phyloP scores from a whole-genome alignment of 768 basidiomycete genomes.

The Cystofilobasidium macerans region DNA sequence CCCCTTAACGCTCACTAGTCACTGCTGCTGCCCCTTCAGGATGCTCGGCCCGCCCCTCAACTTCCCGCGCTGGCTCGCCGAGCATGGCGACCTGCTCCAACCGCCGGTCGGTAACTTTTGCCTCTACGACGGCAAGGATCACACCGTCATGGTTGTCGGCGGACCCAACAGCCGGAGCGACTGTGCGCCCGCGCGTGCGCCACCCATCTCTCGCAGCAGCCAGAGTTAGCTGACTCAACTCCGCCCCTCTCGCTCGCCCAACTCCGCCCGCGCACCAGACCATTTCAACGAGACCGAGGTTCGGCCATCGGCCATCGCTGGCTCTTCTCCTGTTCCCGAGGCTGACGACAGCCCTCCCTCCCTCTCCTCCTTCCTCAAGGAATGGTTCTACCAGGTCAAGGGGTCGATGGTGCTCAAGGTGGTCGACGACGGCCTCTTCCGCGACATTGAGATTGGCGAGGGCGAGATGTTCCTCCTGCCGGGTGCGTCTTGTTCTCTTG shows the following conservation, averaged over 20 bases:
- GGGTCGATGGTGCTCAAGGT: conserved; percentile 83
- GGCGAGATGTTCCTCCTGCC: conserved; percentile 96
- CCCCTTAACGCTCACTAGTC: no score
- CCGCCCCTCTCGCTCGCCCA: no score
- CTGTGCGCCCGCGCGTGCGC: conserved; percentile 2
- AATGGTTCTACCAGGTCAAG: conserved; percentile 98
- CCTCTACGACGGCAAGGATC: conserved; percentile 59
- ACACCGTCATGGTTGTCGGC: conserved; percentile 89
- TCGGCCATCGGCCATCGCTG: background rate
- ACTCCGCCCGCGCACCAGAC: conserved; percentile 54
- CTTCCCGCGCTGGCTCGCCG: conserved; percentile 74
- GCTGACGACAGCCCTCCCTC: no score
- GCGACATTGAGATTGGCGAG: conserved; percentile 79
- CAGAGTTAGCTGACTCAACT: no score
- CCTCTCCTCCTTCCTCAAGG: conserved; percentile 42
- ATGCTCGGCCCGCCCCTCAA: conserved; percentile 72
- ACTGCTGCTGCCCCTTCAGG: no score
- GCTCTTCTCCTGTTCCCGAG: no score
- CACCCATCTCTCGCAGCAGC: no score
- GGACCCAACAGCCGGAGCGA: conserved; percentile 81
- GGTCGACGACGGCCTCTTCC: conserved; percentile 66
- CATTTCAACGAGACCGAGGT: conserved; percentile 94
- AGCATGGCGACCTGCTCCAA: conserved; percentile 66
- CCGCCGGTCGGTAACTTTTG: conserved; percentile 59
- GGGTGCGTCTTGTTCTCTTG: conserved; percentile 44